Evolutionary conservation across 139 green algal genomes (phyloP), one percentile per base, ranked within the genome.

Genomic region (Chlamydomonas urium): DNA sequence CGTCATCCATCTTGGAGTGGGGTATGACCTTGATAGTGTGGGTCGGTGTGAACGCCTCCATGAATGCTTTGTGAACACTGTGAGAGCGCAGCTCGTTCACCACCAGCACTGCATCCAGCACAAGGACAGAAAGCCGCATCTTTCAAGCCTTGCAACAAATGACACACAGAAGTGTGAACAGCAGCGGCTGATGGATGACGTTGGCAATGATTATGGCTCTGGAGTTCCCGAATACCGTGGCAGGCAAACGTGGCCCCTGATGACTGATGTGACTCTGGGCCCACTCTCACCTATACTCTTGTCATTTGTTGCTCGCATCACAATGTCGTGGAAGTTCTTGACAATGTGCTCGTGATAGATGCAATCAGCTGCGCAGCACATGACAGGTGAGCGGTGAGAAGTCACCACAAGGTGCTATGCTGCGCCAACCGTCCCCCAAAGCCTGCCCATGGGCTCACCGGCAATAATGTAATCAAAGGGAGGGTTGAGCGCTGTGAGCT

Each of bases 281-380:
- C n/a, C n/a, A n/a, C n/a, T n/a, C 53, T 63, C 19, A 63, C 53
- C 53, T 63, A 33, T 63, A 17, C 10, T 63, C 58, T 79, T 84
- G 1, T 77, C 70, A 29, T 72, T 76, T 14, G 75, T 83, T 19
- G 90, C 42, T 4, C 75, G 74, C 68, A 91, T 81, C 1, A 94
- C 74, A 0, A 81, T 86, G 8, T 65, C 42, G 38, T 92, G 77
- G 24, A 95, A 81, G 28, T 86, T 47, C 57, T 79, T 66, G 31
- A 92, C 72, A 8, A 91, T 79, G 32, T 88, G 48, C 80, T 97
- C 92, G 21, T 86, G 79, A 73, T 97, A 97, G 1, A 97, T 86
- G 79, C 91, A 95, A 74, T 94, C 87, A 4, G 86, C 47, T 24
- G 26, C 10, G 14, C n/a, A n/a, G n/a, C n/a, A n/a, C n/a, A n/a